Percentiles rank a stretch among this genome's conserved stretches.
phyloP scores from a whole-genome alignment of 257 asterid genomes.

The Voacanga thouarsii region DNA sequence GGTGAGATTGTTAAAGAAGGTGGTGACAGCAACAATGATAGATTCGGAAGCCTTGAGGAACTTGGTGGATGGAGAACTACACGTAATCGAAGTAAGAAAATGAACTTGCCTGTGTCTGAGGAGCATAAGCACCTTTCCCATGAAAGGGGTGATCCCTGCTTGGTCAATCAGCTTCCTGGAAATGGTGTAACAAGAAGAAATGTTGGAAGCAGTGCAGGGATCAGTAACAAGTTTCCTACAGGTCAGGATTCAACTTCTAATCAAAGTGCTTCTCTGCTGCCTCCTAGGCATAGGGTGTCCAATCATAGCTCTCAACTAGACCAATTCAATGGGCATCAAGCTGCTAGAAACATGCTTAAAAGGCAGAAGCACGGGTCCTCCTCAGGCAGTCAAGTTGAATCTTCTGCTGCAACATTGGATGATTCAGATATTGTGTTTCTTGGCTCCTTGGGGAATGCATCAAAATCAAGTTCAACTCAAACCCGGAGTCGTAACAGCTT shows the following conservation, averaged over 20 bases:
- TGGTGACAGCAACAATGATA: conserved; percentile 21
- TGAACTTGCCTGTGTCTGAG: conserved; percentile 25
- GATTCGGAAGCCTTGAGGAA: conserved; percentile 32
- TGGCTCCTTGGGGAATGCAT: conserved; percentile 40
- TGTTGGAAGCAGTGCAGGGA: conserved; percentile 31
- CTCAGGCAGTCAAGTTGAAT: conserved; percentile 43
- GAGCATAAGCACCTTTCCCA: conserved; percentile 21
- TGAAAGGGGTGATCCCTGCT: conserved; percentile 23
- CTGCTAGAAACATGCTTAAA: conserved; percentile 37
- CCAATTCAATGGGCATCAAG: conserved; percentile 29
- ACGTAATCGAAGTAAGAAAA: conserved; percentile 35
- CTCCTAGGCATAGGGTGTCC: conserved; percentile 36
- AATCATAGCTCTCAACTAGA: conserved; percentile 33
- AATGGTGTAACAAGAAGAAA: conserved; percentile 34
- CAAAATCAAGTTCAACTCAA: conserved; percentile 28
- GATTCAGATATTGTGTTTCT: conserved; percentile 47
- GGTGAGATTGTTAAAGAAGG: conserved; percentile 36
- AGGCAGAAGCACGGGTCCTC: conserved; percentile 56
- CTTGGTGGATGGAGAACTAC: conserved; percentile 60
- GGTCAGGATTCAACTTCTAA: conserved; percentile 34
- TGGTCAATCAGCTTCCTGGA: conserved; percentile 30
- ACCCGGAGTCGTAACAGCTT: conserved; percentile 19
- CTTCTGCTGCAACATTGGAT: conserved; percentile 47
- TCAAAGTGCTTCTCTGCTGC: conserved; percentile 26
- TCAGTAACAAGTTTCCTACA: conserved; percentile 16